These are phyloP conservation scores for Clarireedia homoeocarpa DNA, from an alignment of 2,329 filamentous ascomycete species.

Conservation along the genomic window DNA sequence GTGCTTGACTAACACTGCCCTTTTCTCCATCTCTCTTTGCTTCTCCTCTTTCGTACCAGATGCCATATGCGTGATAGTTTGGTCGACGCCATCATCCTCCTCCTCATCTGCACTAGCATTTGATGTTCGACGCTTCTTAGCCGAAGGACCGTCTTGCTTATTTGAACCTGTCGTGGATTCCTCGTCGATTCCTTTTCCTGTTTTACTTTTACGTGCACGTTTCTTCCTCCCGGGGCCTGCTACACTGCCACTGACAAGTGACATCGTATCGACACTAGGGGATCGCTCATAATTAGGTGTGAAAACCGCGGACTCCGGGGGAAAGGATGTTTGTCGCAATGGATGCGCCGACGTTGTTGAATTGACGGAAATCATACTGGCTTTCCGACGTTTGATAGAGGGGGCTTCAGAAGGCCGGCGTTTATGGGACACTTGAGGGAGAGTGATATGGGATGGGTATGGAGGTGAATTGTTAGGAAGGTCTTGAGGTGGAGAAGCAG, in stretches of 20 bases:
- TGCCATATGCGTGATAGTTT: slow-evolving; percentile 34
- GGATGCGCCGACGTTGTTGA: slow-evolving; percentile 52
- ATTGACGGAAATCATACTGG: slow-evolving; percentile 51
- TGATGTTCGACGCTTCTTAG: slow-evolving; percentile 34
- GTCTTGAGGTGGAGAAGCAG: slow-evolving; percentile 25
- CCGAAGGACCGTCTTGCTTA: slow-evolving; percentile 34
- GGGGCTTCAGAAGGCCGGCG: slow-evolving; percentile 44
- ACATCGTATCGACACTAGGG: slow-evolving; percentile 55
- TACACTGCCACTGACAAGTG: slow-evolving; percentile 54
- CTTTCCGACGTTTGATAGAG: slow-evolving; percentile 60
- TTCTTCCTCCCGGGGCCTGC: slow-evolving; percentile 48
- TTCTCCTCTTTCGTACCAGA: slow-evolving; percentile 60
- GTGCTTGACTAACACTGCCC: slow-evolving; percentile 54
- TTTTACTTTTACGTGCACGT: slow-evolving; percentile 53
- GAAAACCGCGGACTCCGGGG: slow-evolving; percentile 47
- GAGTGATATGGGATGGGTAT: slow-evolving; percentile 41
- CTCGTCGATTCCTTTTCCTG: slow-evolving; percentile 39
- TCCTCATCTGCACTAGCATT: slow-evolving; percentile 43
- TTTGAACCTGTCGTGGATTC: slow-evolving; percentile 1
- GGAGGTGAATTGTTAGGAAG: slow-evolving; percentile 42
- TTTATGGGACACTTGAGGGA: slow-evolving; percentile 48
- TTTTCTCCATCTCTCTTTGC: slow-evolving; percentile 49
- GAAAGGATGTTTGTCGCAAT: slow-evolving; percentile 74
- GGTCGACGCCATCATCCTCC: slow-evolving; percentile 35
- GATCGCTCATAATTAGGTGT: slow-evolving; percentile 47